Evolutionary conservation across 768 basidiomycete species (phyloP), one percentile per base, ranked within the genome.

Genomic region (Lactifluus pinguis): DNA sequence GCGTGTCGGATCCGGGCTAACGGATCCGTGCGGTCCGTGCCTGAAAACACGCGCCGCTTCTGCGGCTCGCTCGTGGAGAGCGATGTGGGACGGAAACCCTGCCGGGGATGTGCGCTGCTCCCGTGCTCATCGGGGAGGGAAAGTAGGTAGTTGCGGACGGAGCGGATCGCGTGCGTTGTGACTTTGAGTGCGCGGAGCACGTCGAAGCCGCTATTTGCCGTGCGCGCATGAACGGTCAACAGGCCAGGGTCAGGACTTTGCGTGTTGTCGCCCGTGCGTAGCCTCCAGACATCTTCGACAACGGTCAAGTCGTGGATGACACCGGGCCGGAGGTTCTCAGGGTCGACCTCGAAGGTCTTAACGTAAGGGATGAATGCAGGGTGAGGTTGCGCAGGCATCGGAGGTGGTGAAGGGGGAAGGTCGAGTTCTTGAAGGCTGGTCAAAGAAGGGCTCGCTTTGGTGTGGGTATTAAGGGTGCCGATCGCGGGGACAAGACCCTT

Each of bases 71-170:
- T 55, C 29, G 69, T 68, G 36, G 70, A 67, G 30, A 77, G 76
- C 53, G 72, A 76, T 25, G 76, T 79, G 49, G 80, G 80, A 41
- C 85, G 79, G 72, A 84, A 89, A 25, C 85, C 62, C 44, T 67
- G 59, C 34, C 66, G 64, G 1, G 45, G 73, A 66, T 75, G 49
- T 77, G 75, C 42, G 11, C 29, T n/a, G 29, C 13, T 15, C 2
- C 57, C 47, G 17, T 60, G 21, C 21, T 92, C 88, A 68, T 92
- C 85, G 0, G 91, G 92, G 14, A 94, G 81, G 0, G 87, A 83
- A 36, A 94, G 76, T 19, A 93, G 75, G 70, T 93, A 94, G 70
- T 90, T 90, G 13, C 92, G 81, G 36, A 91, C 87, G 14, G 86
- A 85, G 38, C 93, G 83, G 50, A 97, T 84, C 4, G 89, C 84